phyloP scores from a whole-genome alignment of 345 rosid species.

The Heritiera fomes region DNA sequence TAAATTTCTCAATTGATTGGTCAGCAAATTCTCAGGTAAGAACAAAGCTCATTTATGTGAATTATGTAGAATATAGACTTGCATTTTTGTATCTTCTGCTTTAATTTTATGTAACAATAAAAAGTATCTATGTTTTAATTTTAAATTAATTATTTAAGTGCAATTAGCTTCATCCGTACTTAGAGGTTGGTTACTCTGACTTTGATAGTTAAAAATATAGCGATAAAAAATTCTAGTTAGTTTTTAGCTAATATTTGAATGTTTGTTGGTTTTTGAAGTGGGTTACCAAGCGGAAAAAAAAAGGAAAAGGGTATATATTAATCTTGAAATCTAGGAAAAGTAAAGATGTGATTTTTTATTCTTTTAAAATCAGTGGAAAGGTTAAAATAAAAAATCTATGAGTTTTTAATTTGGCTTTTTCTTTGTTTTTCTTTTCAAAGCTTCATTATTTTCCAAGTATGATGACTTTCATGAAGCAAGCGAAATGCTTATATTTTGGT shows the following conservation, averaged over 20 bases:
- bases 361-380: neutral
- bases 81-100: neutral
- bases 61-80: neutral
- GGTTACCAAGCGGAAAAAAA: neutral
- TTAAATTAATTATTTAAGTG: neutral
- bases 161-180: neutral
- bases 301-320: neutral
- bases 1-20: neutral
- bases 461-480: neutral
- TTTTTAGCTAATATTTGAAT: neutral
- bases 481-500: neutral
- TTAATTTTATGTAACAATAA: neutral
- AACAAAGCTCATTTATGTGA: neutral
- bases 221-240: neutral
- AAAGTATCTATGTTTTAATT: neutral
- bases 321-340: neutral
- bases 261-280: neutral
- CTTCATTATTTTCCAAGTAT: neutral
- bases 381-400: neutral
- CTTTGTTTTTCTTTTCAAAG: neutral
- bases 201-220: neutral
- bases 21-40: conserved; percentile 23
- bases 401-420: neutral
- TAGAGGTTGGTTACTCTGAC: neutral
- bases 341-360: neutral